Percentiles rank a stretch among this genome's conserved stretches.
phyloP scores from a whole-genome alignment of 305 asterid genomes.

The Fraxinus ornus region DNA sequence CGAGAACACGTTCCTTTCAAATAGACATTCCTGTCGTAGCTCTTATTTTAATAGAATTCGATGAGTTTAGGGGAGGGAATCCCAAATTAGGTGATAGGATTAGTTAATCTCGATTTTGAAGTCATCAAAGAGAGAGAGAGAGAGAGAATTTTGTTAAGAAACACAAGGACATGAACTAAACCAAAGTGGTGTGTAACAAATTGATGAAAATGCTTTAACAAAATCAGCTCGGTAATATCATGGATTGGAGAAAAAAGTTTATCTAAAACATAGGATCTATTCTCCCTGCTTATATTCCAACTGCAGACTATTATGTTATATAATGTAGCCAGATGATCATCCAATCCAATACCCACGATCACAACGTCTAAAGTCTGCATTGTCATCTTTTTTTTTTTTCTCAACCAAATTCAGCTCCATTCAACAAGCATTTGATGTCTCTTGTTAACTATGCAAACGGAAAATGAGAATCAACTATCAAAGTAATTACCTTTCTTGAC shows the following conservation, averaged over 20 bases:
- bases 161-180: neutral
- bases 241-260: neutral
- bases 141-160: neutral
- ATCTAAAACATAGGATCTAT: neutral
- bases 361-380: neutral
- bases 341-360: neutral
- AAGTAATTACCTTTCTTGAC: constrained; percentile 60
- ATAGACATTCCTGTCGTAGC: neutral
- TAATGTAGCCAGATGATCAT: neutral
- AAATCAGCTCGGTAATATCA: constrained; percentile 2
- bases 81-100: neutral
- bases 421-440: neutral
- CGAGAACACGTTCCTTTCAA: neutral
- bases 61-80: neutral
- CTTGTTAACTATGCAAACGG: neutral
- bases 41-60: neutral
- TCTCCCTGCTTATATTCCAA: neutral
- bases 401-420: neutral
- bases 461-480: neutral
- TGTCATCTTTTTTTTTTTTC: neutral
- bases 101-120: neutral
- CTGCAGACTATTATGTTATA: neutral
- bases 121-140: neutral
- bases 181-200: neutral
- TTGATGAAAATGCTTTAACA: constrained; percentile 2